Base-by-base conservation (phyloP, 106 monocot species). In the Cymbidium sinense region DNA sequence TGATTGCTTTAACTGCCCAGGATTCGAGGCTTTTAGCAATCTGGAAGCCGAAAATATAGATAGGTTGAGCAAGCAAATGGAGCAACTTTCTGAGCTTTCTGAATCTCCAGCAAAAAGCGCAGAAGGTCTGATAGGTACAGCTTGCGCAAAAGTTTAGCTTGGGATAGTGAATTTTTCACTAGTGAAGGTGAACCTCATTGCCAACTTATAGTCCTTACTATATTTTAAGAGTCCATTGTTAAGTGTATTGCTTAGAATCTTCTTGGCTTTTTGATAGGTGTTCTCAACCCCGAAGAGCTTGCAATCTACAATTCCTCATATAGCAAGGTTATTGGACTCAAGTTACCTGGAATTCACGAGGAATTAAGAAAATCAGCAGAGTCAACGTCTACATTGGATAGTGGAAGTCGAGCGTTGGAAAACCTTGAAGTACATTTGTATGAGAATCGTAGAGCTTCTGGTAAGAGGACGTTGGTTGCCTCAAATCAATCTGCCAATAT, bases 81-180 rank as follows among this genome's bases (percentile, higher is more conserved):
- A 83, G 34, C 77, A 81, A 58, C 21, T 52, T 5, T 82, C 84
- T 72, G 30, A 81, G 28, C 73, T 72, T 35, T 69, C 79, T 0
- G 73, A 85, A 39, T 85, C 91, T 11, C 85, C 91, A 87, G 50
- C 72, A 41, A 75, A n/a, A 84, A 85, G 70, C 31, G 25, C 19
- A 36, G 37, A 29, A 81, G 76, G 61, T 64, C 80, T 44, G 75
- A 58, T 4, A 85, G 82, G 70, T 81, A 69, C 44, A 91, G 91
- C 44, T 58, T 91, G 77, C 89, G 94, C 34, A 91, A 94, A 80
- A 91, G 94, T 85, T 82, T 94, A 79, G 91, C 94, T 7, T 94
- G 94, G 94, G 91, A 94, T 74, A 91, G 75, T 76, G 89, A 87
- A 73, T 94, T 94, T 77, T 94, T 94, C 65, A 94, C 94, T 1